A percentile compares a stretch with the other conserved stretches of the same genome.
Conservation (phyloP, 2,329 filamentous ascomycete genomes). For the Pseudonectria foliicola region DNA sequence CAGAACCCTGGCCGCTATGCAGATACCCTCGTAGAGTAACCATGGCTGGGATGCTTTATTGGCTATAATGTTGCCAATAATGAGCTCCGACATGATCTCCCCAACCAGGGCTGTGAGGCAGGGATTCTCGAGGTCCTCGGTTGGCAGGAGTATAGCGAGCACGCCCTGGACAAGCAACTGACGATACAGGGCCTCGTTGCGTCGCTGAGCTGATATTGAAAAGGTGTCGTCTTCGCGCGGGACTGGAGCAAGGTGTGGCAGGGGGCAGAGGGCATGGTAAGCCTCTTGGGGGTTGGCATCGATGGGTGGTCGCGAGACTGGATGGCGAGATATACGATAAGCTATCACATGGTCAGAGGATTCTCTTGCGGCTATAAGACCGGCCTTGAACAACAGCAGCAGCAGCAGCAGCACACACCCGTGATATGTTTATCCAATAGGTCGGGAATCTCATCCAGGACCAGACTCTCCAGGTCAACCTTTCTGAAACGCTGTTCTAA, state of each 20-base stretch:
- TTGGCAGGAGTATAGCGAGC: slow-evolving; percentile 77
- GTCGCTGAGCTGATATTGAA: slow-evolving; percentile 52
- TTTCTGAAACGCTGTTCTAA: slow-evolving; percentile 79
- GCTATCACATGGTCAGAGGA: slow-evolving; percentile 41
- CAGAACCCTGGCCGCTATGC: slow-evolving; percentile 53
- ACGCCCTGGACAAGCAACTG: slow-evolving; percentile 80
- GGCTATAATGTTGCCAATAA: slow-evolving; percentile 74
- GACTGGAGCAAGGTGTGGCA: slow-evolving; percentile 73
- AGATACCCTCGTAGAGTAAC: slow-evolving; percentile 79
- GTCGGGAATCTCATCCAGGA: slow-evolving; percentile 82
- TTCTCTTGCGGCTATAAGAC: background rate
- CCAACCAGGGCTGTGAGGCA: slow-evolving; percentile 77
- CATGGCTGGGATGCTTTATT: slow-evolving; percentile 80
- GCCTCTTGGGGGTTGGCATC: slow-evolving; percentile 57
- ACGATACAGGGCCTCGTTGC: slow-evolving; percentile 78
- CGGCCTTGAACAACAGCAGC: too few relatives aligned
- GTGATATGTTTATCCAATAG: slow-evolving; percentile 72
- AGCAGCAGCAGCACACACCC: slow-evolving; percentile 57
- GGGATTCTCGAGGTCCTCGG: slow-evolving; percentile 83
- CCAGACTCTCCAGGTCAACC: slow-evolving; percentile 72
- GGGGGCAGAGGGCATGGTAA: slow-evolving; percentile 78
- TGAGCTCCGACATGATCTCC: slow-evolving; percentile 84
- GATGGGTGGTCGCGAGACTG: slow-evolving; percentile 51
- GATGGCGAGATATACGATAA: slow-evolving; percentile 61
- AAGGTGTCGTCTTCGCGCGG: slow-evolving; percentile 49